phyloP scores from a whole-genome alignment of 257 asterid species.

The Oldenlandia corymbosa region DNA sequence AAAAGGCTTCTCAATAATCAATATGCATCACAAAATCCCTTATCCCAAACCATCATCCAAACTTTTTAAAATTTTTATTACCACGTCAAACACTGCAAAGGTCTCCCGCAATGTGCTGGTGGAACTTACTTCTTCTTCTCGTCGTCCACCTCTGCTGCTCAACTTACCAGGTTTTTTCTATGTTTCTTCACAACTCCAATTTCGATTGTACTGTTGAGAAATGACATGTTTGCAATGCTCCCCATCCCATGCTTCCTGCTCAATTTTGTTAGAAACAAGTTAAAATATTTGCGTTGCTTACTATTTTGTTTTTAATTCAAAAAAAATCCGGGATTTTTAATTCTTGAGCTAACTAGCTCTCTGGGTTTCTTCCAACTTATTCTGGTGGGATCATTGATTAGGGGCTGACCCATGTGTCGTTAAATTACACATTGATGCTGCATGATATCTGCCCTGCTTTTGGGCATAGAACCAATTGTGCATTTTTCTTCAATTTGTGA shows the following conservation, averaged over 20 bases:
- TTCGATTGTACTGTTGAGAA: not conserved
- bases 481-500: not conserved
- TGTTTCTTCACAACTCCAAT: too few species aligned
- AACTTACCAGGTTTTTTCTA: not conserved
- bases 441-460: not conserved
- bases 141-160: not conserved
- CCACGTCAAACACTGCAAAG: not conserved
- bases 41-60: constrained; percentile 10
- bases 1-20: too few species aligned
- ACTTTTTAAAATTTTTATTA: constrained; percentile 4
- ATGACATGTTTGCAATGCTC: not conserved
- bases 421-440: not conserved
- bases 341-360: not conserved
- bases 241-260: not conserved
- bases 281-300: too few species aligned
- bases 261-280: not conserved
- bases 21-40: constrained; percentile 12
- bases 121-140: not conserved
- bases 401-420: not conserved
- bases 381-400: too few species aligned
- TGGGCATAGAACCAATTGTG: not conserved
- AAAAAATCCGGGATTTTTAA: not conserved
- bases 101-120: constrained; percentile 4
- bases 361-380: too few species aligned
- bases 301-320: too few species aligned